phyloP scores from a whole-genome alignment of 176 grass and related monocot genomes.

The Puccinellia tenuiflora region DNA sequence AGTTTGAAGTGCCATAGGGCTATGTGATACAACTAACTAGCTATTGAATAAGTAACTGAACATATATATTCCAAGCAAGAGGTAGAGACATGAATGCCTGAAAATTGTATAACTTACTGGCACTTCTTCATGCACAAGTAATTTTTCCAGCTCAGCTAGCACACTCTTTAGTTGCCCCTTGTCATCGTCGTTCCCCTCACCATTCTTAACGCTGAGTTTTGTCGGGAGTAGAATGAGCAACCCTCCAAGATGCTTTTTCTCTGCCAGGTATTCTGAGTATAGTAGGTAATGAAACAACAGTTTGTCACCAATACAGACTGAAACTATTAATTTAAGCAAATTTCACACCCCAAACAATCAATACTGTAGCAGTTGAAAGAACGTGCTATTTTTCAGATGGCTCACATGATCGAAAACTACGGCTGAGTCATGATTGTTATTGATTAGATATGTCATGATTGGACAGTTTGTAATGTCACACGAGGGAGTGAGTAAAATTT shows the following conservation, averaged over 20 bases:
- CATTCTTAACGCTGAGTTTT: conserved; percentile 40
- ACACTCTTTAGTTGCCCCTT: conserved; percentile 36
- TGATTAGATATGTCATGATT: background rate
- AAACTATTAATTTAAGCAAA: background rate
- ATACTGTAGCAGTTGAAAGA: background rate
- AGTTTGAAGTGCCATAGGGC: background rate
- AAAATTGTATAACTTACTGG: conserved; percentile 39
- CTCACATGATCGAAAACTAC: background rate
- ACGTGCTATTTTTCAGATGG: background rate
- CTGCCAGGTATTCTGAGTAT: conserved; percentile 69
- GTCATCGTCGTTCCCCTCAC: conserved; percentile 12
- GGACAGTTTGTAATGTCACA: background rate
- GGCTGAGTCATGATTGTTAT: background rate
- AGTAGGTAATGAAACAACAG: background rate
- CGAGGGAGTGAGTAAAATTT: background rate
- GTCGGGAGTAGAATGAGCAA: conserved; percentile 82
- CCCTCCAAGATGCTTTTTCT: conserved; percentile 70
- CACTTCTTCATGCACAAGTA: conserved; percentile 69
- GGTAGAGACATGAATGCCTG: background rate
- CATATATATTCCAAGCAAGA: background rate
- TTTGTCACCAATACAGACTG: background rate
- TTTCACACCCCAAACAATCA: background rate
- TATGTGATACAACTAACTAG: background rate
- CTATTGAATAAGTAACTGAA: background rate
- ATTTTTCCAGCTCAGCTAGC: conserved; percentile 64